These are phyloP conservation scores for Lycium barbarum DNA, from an alignment of 257 asterid genomes.

Conservation along the genomic window DNA sequence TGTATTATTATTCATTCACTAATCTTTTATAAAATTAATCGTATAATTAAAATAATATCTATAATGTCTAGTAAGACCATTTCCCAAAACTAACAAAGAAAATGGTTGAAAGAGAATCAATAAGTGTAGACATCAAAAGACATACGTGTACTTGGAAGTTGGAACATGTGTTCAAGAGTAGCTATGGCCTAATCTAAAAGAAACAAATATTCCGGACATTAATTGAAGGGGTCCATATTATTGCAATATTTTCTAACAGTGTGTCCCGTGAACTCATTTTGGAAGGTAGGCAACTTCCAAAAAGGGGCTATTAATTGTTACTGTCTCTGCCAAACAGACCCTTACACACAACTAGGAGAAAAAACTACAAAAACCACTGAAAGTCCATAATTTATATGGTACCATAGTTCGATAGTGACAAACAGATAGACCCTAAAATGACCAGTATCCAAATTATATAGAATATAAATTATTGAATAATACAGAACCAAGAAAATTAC, in stretches of 20 bases:
- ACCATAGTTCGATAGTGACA: slow-evolving; percentile 17
- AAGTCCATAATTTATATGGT: slow-evolving; percentile 29
- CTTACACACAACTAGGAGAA: slow-evolving; percentile 38
- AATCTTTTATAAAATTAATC: no score
- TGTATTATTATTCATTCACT: no score
- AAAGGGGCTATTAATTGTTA: slow-evolving; percentile 29
- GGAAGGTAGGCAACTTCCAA: slow-evolving; percentile 52
- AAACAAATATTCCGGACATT: slow-evolving; percentile 29
- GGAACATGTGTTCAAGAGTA: neutral
- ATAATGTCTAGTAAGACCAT: neutral
- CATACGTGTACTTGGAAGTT: slow-evolving; percentile 16
- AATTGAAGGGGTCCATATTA: slow-evolving; percentile 19
- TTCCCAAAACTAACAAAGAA: neutral
- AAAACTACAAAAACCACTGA: slow-evolving; percentile 29
- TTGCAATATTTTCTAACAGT: neutral
- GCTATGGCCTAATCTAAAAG: neutral
- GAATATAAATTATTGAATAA: neutral
- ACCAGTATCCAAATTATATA: neutral
- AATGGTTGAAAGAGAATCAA: neutral
- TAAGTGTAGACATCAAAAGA: neutral
- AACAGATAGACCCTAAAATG: neutral
- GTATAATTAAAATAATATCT: neutral
- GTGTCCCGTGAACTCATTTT: slow-evolving; percentile 66
- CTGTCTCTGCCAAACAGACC: slow-evolving; percentile 36
- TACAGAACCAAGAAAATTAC: no score